Evolutionary conservation across 2,329 filamentous ascomycete species (phyloP).

Genomic region (Penicillium sp.): DNA sequence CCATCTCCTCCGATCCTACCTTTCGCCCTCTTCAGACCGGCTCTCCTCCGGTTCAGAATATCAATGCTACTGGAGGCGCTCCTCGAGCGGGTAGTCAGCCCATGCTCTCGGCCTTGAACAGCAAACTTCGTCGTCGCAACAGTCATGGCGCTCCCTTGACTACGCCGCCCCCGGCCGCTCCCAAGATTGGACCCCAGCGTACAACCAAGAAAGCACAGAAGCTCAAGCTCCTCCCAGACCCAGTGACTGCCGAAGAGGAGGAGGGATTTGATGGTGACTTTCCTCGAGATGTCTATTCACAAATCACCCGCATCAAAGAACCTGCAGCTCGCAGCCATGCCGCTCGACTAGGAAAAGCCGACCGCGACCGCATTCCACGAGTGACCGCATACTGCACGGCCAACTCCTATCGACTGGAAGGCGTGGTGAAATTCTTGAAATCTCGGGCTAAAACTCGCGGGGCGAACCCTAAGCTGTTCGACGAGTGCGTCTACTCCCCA

Average conservation of each 20-base stretch:
- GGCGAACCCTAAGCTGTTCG: conserved; percentile 87
- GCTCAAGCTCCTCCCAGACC: conserved; percentile 93
- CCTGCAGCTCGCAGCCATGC: conserved; percentile 91
- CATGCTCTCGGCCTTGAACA: conserved; percentile 81
- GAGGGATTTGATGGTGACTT: conserved; percentile 85
- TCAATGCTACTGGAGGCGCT: conserved; percentile 35
- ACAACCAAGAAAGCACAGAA: conserved; percentile 97
- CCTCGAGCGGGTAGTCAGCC: conserved; percentile 54
- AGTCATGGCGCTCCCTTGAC: conserved; percentile 71
- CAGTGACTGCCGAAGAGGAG: conserved; percentile 79
- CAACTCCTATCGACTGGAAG: conserved; percentile 87
- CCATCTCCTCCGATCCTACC: conserved; percentile 48
- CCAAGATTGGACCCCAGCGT: conserved; percentile 90
- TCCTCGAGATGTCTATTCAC: conserved; percentile 93
- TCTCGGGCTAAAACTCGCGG: conserved; percentile 77
- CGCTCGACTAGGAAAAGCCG: conserved; percentile 88
- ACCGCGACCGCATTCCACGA: conserved; percentile 81
- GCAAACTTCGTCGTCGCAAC: conserved; percentile 83
- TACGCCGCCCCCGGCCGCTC: conserved; percentile 47
- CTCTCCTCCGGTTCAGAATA: conserved; percentile 44
- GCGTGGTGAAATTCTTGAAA: conserved; percentile 88
- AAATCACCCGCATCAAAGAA: conserved; percentile 97
- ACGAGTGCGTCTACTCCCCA: conserved; percentile 96
- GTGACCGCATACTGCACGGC: conserved; percentile 98
- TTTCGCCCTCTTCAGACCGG: conserved; percentile 50